Evolutionary conservation across 1,284 basidiomycete genomes (phyloP), one percentile per base, ranked within the genome.

Genomic region (Inonotus hispidus): DNA sequence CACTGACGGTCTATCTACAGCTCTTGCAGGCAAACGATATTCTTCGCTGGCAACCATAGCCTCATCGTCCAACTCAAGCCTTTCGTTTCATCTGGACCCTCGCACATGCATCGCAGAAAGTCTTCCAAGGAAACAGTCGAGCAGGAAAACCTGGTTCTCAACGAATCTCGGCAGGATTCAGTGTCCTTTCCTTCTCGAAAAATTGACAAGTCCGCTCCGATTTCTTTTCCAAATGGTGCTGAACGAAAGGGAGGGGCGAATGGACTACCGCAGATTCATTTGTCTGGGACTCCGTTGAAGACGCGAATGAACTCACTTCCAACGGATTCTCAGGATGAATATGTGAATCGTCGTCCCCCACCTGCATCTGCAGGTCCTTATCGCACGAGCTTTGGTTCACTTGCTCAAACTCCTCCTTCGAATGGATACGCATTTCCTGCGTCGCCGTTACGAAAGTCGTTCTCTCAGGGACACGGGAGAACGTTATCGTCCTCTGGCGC

Each of bases 401-500:
- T 68, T 13, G 67, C 72, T 60, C 70, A 74, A 49, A 38, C 43
- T 21, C 70, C 71, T 37, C 52, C 70, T 19, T 32, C 32, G 32
- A 72, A 71, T 56, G 70, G 69, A 29, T 68, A 69, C 39, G 74
- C 67, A 56, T 67, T 75, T 35, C 70, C 76, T 1, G 67, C 75
- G 0, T 81, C 82, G 19, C 79, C 82, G 4, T 79, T 82, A 53
- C 79, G 82, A 49, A 71, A 80, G 3, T 80, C 77, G 0, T 80
- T 85, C 62, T 73, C 70, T 57, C 71, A 68, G 67, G 70, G 41
- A 29, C 85, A 82, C 71, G 72, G 73, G 55, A 79, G 79, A 10
- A 81, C 78, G 2, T 75, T 79, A 13, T 84, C 84, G 5, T 79
- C 84, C 49, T 85, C 85, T 2, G 78, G 62, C 14, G 43, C 59